A percentile compares a stretch with the other conserved stretches of the same genome.
These are phyloP conservation scores for Sporormia fimetaria DNA, from an alignment of 495 filamentous ascomycete species.

Conservation along the genomic window DNA sequence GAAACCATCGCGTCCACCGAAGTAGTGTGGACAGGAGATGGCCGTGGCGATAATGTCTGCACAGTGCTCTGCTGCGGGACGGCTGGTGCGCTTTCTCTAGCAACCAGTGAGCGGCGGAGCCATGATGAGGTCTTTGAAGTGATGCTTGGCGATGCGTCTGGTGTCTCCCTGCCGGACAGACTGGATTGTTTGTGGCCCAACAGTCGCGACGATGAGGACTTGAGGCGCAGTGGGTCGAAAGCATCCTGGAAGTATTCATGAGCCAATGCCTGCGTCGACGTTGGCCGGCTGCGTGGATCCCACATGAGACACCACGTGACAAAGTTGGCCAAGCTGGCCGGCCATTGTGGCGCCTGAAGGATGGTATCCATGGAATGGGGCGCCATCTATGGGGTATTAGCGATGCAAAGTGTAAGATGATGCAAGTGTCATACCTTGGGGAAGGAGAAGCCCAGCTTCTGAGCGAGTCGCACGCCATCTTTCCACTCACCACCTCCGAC, in stretches of 20 bases:
- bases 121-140: slow-evolving; percentile 74
- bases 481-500: slow-evolving; percentile 97
- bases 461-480: slow-evolving; percentile 82
- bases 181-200: slow-evolving; percentile 83
- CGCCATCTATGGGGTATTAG: slow-evolving; percentile 59
- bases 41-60: slow-evolving; percentile 35
- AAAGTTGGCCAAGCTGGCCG: slow-evolving; percentile 72
- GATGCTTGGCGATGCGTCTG: slow-evolving; percentile 53
- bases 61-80: slow-evolving; percentile 35
- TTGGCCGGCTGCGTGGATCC: slow-evolving; percentile 90
- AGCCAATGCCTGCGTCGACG: slow-evolving; percentile 81
- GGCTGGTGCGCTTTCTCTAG: slow-evolving; percentile 48
- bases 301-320: slow-evolving; percentile 99
- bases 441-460: slow-evolving; percentile 96
- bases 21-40: slow-evolving; percentile 48
- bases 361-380: slow-evolving; percentile 95
- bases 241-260: slow-evolving; percentile 98
- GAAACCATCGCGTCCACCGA: slow-evolving; percentile 33
- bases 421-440: slow-evolving; percentile 50
- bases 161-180: slow-evolving; percentile 54
- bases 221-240: slow-evolving; percentile 83
- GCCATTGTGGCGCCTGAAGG: slow-evolving; percentile 83
- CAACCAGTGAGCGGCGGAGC: slow-evolving; percentile 89
- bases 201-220: slow-evolving; percentile 73
- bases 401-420: background rate